Conservation (phyloP, 2,329 filamentous ascomycete genomes). For the Botrytis paeoniae region DNA sequence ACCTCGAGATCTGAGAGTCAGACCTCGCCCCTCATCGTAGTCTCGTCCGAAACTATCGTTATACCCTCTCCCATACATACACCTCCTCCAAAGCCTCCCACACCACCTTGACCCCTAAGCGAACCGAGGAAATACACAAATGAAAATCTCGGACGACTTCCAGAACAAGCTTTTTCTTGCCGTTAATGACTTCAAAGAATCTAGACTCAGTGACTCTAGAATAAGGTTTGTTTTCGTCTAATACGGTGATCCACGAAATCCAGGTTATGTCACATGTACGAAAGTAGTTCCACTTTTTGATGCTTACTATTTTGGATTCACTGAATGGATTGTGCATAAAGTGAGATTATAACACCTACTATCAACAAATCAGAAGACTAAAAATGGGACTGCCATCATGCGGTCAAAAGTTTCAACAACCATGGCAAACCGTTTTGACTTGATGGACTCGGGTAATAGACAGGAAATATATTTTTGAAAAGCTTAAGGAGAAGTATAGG, state of each 20-base stretch:
- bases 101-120: not conserved
- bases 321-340: not conserved
- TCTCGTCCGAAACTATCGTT: constrained; percentile 24
- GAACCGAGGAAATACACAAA: not conserved
- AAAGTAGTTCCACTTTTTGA: not conserved
- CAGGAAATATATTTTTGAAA: not conserved
- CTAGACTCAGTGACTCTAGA: not conserved
- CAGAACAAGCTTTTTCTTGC: not conserved
- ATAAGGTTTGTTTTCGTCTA: not conserved
- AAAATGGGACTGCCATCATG: not conserved
- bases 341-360: not conserved
- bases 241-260: not conserved
- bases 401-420: not conserved
- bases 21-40: constrained; percentile 26
- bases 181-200: not conserved
- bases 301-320: too few relatives aligned
- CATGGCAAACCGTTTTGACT: not conserved
- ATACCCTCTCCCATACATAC: not conserved
- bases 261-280: not conserved
- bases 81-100: not conserved
- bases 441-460: not conserved
- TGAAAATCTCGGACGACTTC: too few relatives aligned
- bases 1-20: constrained; percentile 16
- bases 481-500: not conserved
- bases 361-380: not conserved